Percentiles rank a stretch among this genome's conserved stretches.
phyloP scores from a whole-genome alignment of 352 stramenopile genomes.

The Phytophthora sp. region DNA sequence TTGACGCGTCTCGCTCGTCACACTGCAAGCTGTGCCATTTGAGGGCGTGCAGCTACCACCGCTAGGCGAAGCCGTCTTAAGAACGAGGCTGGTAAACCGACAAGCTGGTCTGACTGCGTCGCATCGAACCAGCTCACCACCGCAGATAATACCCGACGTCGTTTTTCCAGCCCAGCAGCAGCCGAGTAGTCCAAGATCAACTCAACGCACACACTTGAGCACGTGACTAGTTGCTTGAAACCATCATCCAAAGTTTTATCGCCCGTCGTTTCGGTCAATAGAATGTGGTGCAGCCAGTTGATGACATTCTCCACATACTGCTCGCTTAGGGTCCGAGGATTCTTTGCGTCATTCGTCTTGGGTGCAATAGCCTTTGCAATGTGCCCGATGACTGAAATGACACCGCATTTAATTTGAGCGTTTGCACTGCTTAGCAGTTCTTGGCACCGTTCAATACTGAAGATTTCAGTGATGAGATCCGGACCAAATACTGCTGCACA shows the following conservation, averaged over 20 bases:
- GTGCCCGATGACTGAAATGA: conserved; percentile 18
- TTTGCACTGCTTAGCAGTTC: conserved; percentile 12
- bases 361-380: conserved; percentile 11
- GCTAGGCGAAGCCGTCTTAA: conserved; percentile 37
- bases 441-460: conserved; percentile 29
- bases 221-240: conserved; percentile 16
- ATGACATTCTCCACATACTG: conserved; percentile 24
- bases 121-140: conserved; percentile 35
- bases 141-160: conserved; percentile 14
- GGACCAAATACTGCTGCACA: conserved; percentile 21
- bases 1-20: neutral
- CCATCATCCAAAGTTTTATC: conserved; percentile 11
- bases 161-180: neutral
- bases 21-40: neutral
- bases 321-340: neutral
- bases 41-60: conserved; percentile 30
- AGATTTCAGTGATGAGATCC: conserved; percentile 11
- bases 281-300: conserved; percentile 30
- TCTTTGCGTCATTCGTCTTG: conserved; percentile 2
- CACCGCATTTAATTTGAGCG: conserved; percentile 3
- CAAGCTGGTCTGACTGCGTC: conserved; percentile 4
- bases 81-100: conserved; percentile 22
- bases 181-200: conserved; percentile 23
- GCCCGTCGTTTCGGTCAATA: conserved; percentile 6
- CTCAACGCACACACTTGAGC: conserved; percentile 19